Base-by-base conservation (phyloP, 2,329 filamentous ascomycete species). In the Malbranchea cinnamomea region DNA sequence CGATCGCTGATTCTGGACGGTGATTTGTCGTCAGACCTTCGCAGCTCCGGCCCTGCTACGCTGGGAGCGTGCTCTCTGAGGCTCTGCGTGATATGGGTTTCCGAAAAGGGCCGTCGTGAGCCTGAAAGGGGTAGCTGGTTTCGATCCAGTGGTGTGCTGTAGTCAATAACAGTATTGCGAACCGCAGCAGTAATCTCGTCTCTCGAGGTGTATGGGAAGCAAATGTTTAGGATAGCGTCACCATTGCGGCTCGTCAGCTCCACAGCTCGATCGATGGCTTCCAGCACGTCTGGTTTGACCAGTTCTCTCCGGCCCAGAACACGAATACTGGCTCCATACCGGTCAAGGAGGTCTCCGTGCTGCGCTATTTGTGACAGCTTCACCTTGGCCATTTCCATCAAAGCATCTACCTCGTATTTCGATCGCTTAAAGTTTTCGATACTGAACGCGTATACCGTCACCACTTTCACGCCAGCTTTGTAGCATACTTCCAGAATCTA, bases 381-480 rank as follows among this genome's bases (percentile, higher is more conserved):
- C 46, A 89, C 74, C 62, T 93, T 94, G 37, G 87, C 87, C 67
- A 98, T 83, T 50, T 92, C 79, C 89, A 98, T 98, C 38, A 98
- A 62, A 17, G 83, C 85, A 49, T 94, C 84, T 6, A 98, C 89
- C 54, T 98, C 89, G 56, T 91, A 89, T 56, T 89, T 85, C 13
- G 84, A 87, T 4, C 89, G 75, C 54, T 95, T 93, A 63, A 93
- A 98, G 61, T 98, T 98, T 58, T 98, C 89, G 48, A 98, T 94
- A 50, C 83, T 93, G 59, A 98, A 98, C 10, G 89, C 89, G 54
- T 95, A 98, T 39, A 98, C 84, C 3, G 89, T 95, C 22, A 98
- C 87, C 6, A 92, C 83, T 54, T 89, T 87, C 39, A 98, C 87
- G 32, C 89, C 89, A 35, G 80, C 84, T 53, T 93, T 94, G 65